Conservation (phyloP, 2,329 filamentous ascomycete genomes). For the Penicillium polonicum region DNA sequence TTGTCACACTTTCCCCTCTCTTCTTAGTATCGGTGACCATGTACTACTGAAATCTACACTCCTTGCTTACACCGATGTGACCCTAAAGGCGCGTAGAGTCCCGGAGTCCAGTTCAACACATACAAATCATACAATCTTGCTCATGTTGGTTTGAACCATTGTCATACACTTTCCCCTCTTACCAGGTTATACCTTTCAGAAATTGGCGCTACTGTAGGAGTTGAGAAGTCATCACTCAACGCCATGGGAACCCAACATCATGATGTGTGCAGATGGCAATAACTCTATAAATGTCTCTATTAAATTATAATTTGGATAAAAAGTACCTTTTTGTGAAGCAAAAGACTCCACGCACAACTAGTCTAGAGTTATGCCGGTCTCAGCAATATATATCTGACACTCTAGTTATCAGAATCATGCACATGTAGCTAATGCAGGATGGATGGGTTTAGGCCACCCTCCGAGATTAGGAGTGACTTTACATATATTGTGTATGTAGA, state of each 20-base stretch:
- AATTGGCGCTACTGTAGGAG: not conserved
- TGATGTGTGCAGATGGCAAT: not conserved
- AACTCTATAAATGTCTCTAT: not conserved
- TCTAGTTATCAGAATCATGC: not conserved
- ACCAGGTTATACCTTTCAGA: not conserved
- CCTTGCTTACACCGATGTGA: not conserved
- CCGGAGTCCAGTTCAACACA: not conserved
- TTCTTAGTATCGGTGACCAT: not conserved
- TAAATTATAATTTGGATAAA: not conserved
- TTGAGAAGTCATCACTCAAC: not conserved
- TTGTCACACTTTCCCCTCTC: not conserved
- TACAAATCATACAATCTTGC: not conserved
- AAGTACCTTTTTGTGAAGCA: no score
- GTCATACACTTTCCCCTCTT: not conserved
- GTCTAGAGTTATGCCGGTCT: not conserved
- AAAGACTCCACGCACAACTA: not conserved
- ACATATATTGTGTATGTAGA: not conserved
- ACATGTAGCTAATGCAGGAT: not conserved
- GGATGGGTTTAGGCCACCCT: not conserved
- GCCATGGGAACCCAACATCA: not conserved
- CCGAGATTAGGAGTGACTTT: not conserved
- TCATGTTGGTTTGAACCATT: not conserved
- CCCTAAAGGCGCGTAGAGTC: conserved; percentile 2
- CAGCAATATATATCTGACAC: not conserved
- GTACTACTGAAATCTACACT: not conserved